Base-by-base conservation (phyloP, 2,329 filamentous ascomycete genomes). In the Sporothrix curviconia region DNA sequence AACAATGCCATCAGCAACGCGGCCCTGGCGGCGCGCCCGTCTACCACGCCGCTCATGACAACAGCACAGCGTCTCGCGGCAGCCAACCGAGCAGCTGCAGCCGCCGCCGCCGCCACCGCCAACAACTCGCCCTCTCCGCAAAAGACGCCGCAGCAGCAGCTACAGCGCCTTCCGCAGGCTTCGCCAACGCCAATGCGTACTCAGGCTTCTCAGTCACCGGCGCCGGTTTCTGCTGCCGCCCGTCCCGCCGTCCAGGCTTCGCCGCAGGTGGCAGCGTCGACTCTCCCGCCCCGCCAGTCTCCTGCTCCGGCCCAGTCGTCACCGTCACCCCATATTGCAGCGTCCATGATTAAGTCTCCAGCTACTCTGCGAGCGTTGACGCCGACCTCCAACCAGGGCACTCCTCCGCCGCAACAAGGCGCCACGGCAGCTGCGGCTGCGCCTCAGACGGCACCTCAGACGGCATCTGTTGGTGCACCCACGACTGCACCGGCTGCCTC, bases 1-100 rank as follows among this genome's bases (percentile, higher is more conserved):
- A 50, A 46, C 36, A 47, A 50, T 9, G 57, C 57, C 30, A 59
- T 55, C 32, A 59, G 55, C 30, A 59, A 55, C 12, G 57, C 57
- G 7, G 57, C 57, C 8, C 25, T 52, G 7, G 56, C 56, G 6
- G 50, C 50, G 2, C 28, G 56, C 2, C 56, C 56, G n/a, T 39
- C 49, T 15, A 30, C 36, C 32, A 55, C 36, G 7, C 42, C 46
- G 43, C n/a, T n/a, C n/a, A 22, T 57, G 42, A 58, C 40, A 4
- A n/a, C 56, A 3, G 56, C 56, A 8, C 56, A 58, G 28, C 50
- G 56, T 11, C 32, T 58, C 6, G 50, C 50, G 4, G 49, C 49
- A 4, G 34, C 22, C 34, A 22, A 34, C 1, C 34, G 12, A n/a
- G 30, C 50, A 7, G 25, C 37, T 7, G 42, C 36, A 25, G 24